Evolutionary conservation across 2,329 filamentous ascomycete species (phyloP), one percentile per base, ranked within the genome.

Genomic region (Fusarium ramigenum): DNA sequence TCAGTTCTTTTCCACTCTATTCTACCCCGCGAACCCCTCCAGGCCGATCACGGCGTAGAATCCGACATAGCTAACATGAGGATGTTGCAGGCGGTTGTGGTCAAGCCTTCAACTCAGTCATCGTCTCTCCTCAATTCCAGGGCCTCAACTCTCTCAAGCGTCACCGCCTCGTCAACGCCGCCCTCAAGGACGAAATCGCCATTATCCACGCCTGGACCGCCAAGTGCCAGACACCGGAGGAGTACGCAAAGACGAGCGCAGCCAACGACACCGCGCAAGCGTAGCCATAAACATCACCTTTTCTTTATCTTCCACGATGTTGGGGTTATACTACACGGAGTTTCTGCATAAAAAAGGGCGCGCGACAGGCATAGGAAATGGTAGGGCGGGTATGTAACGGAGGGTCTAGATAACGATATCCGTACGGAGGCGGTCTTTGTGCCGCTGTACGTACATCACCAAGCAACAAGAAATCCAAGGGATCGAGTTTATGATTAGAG

Each of bases 121-220:
- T 91, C 76, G 87, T 91, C 30, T 93, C 92, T 14, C 86, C 91
- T 37, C 85, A 90, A 64, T 95, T 94, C 81, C 86, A 88, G 63
- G 91, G 90, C 77, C 92, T 93, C 82, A 93, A 85, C 79, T 93
- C 93, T 59, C 90, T 98, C 65, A 94, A 94, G 80, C 89, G 95
- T 64, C 94, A 97, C 83, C 91, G 95, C 47, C 87, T 97, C 71
- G 95, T 97, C 77, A 97, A 98, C 83, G 88, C 88, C 21, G 91
- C 91, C 9, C 86, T 98, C 77, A 96, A 95, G 85, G 89, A 92
- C 52, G 95, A 98, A 84, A 97, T 98, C 81, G 93, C 93, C 21
- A 90, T 89, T 73, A 97, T 98, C 77, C 95, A 98, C 85, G 95
- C 95, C 43, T 98, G 95, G 95, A 97, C 94, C 63, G 94, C 95